A percentile compares a stretch with the other conserved stretches of the same genome.
These are phyloP conservation scores for Fusarium pseudoanthophilum DNA, from an alignment of 2,329 filamentous ascomycete genomes.

Conservation along the genomic window DNA sequence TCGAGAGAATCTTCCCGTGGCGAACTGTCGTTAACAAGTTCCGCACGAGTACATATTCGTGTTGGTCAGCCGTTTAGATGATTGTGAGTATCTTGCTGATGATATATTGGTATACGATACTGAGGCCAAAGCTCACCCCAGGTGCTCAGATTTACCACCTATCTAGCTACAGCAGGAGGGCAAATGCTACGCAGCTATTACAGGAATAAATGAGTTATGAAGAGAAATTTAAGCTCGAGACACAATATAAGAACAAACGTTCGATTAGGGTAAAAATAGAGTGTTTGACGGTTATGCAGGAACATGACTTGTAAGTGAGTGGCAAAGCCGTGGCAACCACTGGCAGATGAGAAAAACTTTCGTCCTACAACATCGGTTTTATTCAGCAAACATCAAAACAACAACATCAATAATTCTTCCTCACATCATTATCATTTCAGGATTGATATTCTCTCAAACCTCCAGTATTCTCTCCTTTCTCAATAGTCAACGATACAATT, in stretches of 20 bases:
- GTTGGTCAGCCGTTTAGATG: too few relatives aligned
- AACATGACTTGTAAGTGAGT: not conserved
- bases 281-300: not conserved
- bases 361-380: not conserved
- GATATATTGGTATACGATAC: too few relatives aligned
- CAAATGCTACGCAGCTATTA: too few relatives aligned
- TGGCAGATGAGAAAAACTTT: not conserved
- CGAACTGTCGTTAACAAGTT: conserved; percentile 8
- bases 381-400: not conserved
- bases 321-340: not conserved
- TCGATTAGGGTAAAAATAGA: rapidly evolving
- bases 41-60: too few relatives aligned
- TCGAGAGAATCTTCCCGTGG: conserved; percentile 29
- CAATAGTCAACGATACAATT: rapidly evolving
- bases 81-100: too few relatives aligned
- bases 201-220: rapidly evolving
- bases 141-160: too few relatives aligned
- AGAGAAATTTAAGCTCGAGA: too few relatives aligned
- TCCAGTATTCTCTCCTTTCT: not conserved
- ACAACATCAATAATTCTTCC: not conserved
- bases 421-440: rapidly evolving
- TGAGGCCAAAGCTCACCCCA: too few relatives aligned
- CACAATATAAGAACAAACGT: too few relatives aligned
- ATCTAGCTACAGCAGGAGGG: too few relatives aligned
- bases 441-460: too few relatives aligned